Base-by-base conservation (phyloP, 139 green algal genomes). In the Tetradesmus obliquus region DNA sequence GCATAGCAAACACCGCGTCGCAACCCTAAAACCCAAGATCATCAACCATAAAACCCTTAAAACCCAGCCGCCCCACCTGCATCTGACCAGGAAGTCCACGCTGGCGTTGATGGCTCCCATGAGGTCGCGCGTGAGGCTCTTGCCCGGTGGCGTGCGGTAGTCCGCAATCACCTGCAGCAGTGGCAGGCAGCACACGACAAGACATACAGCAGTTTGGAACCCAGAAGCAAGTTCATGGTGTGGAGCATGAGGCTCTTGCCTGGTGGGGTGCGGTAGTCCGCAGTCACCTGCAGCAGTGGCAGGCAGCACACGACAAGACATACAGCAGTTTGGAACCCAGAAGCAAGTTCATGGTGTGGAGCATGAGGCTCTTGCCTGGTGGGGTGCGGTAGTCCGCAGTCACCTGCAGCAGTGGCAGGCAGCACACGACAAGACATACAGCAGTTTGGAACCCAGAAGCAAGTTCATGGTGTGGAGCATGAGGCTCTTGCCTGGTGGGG, bases 341-440 rank as follows among this genome's bases (percentile, higher is more conserved):
- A n/a, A n/a, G n/a, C n/a, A n/a, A n/a, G n/a, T n/a, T n/a, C 9
- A 94, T 95, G 51, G 99, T 92, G 93, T 99, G 97, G 60, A 97
- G 96, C 0, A 91, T 92, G 82, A 99, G 94, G 57, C 93, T 94
- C 91, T 96, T 97, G 89, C 92, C 95, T 45, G 82, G 92, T 0
- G 97, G 97, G 0, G 95, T 97, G 74, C 58, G 92, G 92, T 99
- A 99, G 91, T 98, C 96, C 54, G 93, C 88, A 88, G 98, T 97
- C 58, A 98, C 88, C 88, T 96, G 90, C 53, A 86, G 66, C 13
- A 55, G 24, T 24, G 54, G 82, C 7, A 71, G n/a, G 22, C 55
- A 71, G 82, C 2, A 17, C 19, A 51, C 24, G 12, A 9, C 12
- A 5, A 15, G 80, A 9, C 53, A 32, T 10, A 20, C 53, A 86